A percentile compares a stretch with the other conserved stretches of the same genome.
phyloP scores from a whole-genome alignment of 2,329 filamentous ascomycete species.

The Xylariaceae sp. region DNA sequence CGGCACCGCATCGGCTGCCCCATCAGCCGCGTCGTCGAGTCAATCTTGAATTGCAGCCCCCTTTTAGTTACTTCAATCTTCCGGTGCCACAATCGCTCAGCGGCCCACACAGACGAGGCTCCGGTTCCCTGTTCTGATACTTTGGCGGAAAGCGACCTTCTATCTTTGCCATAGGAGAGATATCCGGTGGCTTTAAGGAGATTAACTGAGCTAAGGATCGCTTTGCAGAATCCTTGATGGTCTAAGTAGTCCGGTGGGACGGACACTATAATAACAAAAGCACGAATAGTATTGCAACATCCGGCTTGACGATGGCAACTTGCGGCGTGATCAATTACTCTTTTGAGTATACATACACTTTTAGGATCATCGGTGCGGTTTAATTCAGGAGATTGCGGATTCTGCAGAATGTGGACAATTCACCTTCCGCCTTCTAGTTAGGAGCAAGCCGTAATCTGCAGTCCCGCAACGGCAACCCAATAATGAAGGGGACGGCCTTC shows the following conservation, averaged over 20 bases:
- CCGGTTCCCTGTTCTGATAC: not conserved
- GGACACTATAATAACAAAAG: conserved; percentile 8
- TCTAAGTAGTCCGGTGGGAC: conserved; percentile 3
- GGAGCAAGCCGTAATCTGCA: not conserved
- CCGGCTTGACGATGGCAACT: conserved; percentile 17
- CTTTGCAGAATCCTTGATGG: not conserved
- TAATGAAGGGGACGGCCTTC: conserved; percentile 1
- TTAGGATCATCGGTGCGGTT: conserved; percentile 12
- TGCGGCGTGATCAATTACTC: conserved; percentile 13
- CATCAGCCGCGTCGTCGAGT: not conserved
- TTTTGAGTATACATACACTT: conserved; percentile 7
- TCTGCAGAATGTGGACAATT: not conserved
- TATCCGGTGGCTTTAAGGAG: not conserved
- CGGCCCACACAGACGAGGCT: not conserved
- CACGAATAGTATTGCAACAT: conserved; percentile 20
- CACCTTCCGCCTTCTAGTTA: conserved; percentile 7
- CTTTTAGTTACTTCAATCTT: not conserved
- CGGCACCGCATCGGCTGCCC: not conserved
- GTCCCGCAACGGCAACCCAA: not conserved
- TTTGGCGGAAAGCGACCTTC: not conserved
- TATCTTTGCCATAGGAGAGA: no score
- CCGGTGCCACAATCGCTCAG: not conserved
- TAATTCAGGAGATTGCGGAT: conserved; percentile 7
- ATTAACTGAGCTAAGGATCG: not conserved
- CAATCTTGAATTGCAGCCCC: not conserved